phyloP scores from a whole-genome alignment of 345 rosid species.

The Ailanthus altissimus region DNA sequence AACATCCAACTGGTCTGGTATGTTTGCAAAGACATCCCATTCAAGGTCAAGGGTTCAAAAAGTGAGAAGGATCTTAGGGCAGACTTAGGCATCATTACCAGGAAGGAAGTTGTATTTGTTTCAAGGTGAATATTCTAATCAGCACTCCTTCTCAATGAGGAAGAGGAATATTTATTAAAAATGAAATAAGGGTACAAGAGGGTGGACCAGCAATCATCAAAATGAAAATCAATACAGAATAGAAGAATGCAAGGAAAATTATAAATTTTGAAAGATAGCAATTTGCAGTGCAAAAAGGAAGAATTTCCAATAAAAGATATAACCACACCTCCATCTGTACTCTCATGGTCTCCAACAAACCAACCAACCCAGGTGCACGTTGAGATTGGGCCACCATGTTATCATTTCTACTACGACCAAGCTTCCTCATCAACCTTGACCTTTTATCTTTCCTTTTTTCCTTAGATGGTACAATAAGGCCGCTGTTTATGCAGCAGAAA shows the following conservation, averaged over 20 bases:
- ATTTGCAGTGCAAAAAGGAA: neutral
- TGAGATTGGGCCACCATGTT: slow-evolving; percentile 57
- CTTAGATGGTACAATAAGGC: slow-evolving; percentile 87
- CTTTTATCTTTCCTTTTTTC: slow-evolving; percentile 85
- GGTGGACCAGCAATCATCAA: neutral
- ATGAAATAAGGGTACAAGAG: neutral
- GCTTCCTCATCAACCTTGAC: slow-evolving; percentile 90
- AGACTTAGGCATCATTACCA: neutral
- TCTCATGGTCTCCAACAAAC: slow-evolving; percentile 84
- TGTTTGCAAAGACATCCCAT: too few relatives aligned
- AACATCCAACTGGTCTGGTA: too few relatives aligned
- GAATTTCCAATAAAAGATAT: neutral
- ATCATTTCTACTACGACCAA: slow-evolving; percentile 81
- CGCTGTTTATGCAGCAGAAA: slow-evolving; percentile 45
- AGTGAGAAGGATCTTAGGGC: too few relatives aligned
- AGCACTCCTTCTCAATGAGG: neutral
- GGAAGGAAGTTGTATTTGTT: neutral
- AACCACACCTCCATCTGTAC: slow-evolving; percentile 90
- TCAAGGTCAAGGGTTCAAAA: too few relatives aligned
- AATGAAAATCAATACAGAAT: neutral
- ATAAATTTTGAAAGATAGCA: neutral
- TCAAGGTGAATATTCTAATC: neutral
- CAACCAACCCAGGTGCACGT: slow-evolving; percentile 70
- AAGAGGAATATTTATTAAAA: neutral
- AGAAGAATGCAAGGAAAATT: neutral